These are phyloP conservation scores for Jaltomata sinuosa DNA, from an alignment of 257 asterid species.

Conservation along the genomic window DNA sequence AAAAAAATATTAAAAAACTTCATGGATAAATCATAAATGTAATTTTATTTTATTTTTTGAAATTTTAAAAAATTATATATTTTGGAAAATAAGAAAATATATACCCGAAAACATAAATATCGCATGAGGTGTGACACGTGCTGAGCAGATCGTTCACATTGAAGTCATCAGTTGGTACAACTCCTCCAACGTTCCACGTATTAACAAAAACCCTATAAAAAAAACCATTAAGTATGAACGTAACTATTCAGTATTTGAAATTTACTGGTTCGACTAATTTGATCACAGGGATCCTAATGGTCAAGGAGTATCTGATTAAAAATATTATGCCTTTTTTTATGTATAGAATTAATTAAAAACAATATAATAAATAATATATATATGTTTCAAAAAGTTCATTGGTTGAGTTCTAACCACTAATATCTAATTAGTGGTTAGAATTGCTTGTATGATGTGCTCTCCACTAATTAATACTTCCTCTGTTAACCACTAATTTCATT, in stretches of 20 bases:
- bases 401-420: background rate
- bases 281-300: too few relatives aligned
- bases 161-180: constrained; percentile 27
- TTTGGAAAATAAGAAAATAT: background rate
- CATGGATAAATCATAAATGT: background rate
- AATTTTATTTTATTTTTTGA: background rate
- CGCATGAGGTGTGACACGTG: constrained; percentile 18
- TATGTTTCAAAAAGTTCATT: background rate
- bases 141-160: constrained; percentile 25
- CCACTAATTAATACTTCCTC: background rate
- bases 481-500: too few relatives aligned
- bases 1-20: background rate
- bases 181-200: constrained; percentile 44
- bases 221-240: background rate
- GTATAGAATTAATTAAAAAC: background rate
- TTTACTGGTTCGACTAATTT: background rate
- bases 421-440: background rate
- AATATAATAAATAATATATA: background rate
- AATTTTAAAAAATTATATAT: background rate
- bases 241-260: background rate
- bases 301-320: too few relatives aligned
- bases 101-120: constrained; percentile 36
- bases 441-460: background rate
- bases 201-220: constrained; percentile 29
- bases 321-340: background rate